Evolutionary conservation across 352 stramenopile genomes (phyloP).

Genomic region (Globisporangium irregulare): DNA sequence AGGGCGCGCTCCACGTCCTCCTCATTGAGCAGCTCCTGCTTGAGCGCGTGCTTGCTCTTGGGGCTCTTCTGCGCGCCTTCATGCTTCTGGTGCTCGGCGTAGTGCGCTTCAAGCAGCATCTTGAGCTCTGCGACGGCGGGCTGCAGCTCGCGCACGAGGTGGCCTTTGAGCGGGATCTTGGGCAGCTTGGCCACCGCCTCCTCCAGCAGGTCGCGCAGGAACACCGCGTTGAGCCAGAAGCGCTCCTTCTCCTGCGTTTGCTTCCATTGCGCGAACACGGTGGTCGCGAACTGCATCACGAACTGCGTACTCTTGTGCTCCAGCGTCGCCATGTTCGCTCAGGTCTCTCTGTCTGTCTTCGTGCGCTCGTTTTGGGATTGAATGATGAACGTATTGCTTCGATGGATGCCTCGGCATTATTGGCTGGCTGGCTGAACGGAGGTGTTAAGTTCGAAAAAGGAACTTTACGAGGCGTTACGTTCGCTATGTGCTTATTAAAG

Average conservation of each 20-base stretch:
- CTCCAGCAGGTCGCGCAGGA: slow-evolving; percentile 44
- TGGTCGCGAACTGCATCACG: slow-evolving; percentile 50
- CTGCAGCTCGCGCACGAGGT: slow-evolving; percentile 39
- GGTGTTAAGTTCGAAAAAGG: no score
- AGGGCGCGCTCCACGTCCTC: slow-evolving; percentile 53
- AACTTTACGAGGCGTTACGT: no score
- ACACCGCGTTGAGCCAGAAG: slow-evolving; percentile 49
- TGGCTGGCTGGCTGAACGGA: no score
- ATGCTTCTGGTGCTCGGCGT: slow-evolving; percentile 26
- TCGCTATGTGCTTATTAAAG: no score
- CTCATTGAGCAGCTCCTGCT: slow-evolving; percentile 41
- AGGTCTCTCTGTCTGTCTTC: background rate
- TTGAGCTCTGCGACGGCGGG: slow-evolving; percentile 26
- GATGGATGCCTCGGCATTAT: background rate
- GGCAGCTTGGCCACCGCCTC: slow-evolving; percentile 63
- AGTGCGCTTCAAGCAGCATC: slow-evolving; percentile 31
- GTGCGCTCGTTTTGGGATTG: background rate
- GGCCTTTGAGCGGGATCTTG: slow-evolving; percentile 37
- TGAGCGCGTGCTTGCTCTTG: background rate
- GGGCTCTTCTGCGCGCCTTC: background rate
- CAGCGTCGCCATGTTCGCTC: slow-evolving; percentile 19
- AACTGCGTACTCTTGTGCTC: slow-evolving; percentile 51
- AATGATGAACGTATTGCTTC: background rate
- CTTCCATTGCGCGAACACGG: slow-evolving; percentile 57
- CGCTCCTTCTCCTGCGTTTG: slow-evolving; percentile 25